Evolutionary conservation across 225 moss, liverwort and hornwort genomes (phyloP), one percentile per base, ranked within the genome.

Genomic region (Polytrichum formosum): DNA sequence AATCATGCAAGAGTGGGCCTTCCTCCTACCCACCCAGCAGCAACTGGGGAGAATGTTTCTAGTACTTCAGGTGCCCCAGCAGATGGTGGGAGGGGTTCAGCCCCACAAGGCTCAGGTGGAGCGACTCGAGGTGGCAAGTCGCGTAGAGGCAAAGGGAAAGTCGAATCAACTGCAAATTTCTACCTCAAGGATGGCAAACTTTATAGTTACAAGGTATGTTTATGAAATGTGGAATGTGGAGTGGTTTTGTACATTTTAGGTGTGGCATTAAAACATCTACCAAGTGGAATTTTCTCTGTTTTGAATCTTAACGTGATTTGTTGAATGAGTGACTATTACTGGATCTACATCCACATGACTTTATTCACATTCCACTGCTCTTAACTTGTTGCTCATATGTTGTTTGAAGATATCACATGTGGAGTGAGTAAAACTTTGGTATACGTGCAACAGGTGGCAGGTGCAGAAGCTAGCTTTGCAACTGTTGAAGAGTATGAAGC

Each of bases 111-210:
- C 63, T 64, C 72, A 72, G 53, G 78, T 69, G 58, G 73, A 60
- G 77, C 67, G 70, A 73, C 54, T 55, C 79, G 83, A 55, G 86
- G 87, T 65, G 81, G 88, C 70, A 86, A 82, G 73, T 79, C 84
- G 73, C 90, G 87, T 37, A 81, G 87, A 81, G 90, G 87, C 23
- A 93, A 84, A 81, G 83, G 69, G 56, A 96, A 85, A 67, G 79
- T 72, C 55, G 90, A 83, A 18, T 76, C 85, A 35, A 88, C 85
- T 71, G 82, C 96, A 8, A 86, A 87, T 64, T 93, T 91, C 67
- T 96, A 91, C 71, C 81, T 96, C 0, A 93, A 90, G 81, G 93
- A 96, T 72, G 93, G 93, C 20, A 96, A 96, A 61, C 81, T 96
- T 54, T 93, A 96, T 66, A 96, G 73, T 56, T 93, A 90, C 74